phyloP scores from a whole-genome alignment of 345 rosid genomes.

The Kandelia obovata region DNA sequence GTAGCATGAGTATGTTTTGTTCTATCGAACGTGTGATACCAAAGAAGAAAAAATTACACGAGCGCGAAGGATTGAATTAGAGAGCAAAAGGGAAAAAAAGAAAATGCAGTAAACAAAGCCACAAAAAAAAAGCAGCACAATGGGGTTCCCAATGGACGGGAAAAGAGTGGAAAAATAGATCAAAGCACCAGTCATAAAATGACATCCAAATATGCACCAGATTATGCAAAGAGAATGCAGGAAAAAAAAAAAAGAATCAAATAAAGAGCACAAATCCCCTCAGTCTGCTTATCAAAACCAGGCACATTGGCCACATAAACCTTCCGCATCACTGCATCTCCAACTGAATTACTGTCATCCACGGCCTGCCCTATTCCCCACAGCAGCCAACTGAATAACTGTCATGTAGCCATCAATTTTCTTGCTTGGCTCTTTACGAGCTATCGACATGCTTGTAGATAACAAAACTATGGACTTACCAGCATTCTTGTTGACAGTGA shows the following conservation, averaged over 20 bases:
- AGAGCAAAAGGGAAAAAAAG: no score
- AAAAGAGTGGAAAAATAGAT: no score
- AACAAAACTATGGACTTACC: constrained; percentile 78
- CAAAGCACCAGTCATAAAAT: no score
- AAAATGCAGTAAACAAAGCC: no score
- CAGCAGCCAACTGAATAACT: constrained; percentile 68
- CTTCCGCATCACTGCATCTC: constrained; percentile 63
- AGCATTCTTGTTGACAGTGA: constrained; percentile 63
- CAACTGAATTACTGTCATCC: constrained; percentile 28
- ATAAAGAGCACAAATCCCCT: constrained; percentile 63
- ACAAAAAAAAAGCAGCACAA: no score
- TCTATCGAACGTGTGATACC: no score
- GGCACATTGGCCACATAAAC: constrained; percentile 79
- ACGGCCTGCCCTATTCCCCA: constrained; percentile 27
- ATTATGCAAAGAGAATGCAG: no score
- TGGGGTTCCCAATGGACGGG: no score
- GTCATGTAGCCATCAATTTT: constrained; percentile 72
- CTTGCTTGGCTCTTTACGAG: constrained; percentile 76
- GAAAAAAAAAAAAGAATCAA: neutral
- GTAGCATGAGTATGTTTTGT: no score
- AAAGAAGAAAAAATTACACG: no score
- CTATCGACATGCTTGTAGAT: constrained; percentile 67
- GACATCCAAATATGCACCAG: no score
- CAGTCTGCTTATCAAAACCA: constrained; percentile 80
- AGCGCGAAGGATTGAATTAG: no score